Base-by-base conservation (phyloP, 2,329 filamentous ascomycete species). In the Diaporthe australafricana region DNA sequence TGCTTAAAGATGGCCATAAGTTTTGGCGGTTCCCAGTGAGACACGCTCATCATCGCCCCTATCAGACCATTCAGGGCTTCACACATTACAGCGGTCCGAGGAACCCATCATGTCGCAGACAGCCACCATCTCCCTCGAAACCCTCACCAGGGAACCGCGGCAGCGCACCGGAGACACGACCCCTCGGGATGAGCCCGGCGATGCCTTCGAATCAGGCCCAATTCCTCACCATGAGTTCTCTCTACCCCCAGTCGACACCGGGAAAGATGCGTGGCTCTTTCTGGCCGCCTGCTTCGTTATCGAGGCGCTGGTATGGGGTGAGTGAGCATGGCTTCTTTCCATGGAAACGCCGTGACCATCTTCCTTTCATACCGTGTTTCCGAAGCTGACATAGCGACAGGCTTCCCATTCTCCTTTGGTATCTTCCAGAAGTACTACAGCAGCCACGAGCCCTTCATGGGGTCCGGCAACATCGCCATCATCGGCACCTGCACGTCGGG, bases 371-470 rank as follows among this genome's bases (percentile, higher is more conserved):
- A 7, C 6, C 20, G 35, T 11, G 5, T 20, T n/a, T 32, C 16
- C 22, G 8, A 42, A 22, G 32, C 48, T 68, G 38, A 68, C 11
- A n/a, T 25, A 22, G 5, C 22, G 25, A 14, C 50, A 92, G 91
- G 91, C 1, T 92, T 93, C 70, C 89, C 90, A 0, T 90, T 91
- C 70, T 86, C 90, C 0, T 94, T 91, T 78, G 92, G 92, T 55
- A 86, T 94, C 32, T 94, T 94, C 77, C 91, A 93, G 75, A 86
- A 91, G 63, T 91, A 92, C 79, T 94, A 94, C 79, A 87, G 84
- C 48, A 87, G 83, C 1, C 85, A 91, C 72, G 84, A 85, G 7
- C 87, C 88, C 1, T 93, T 93, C 69, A 80, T 81, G 4, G 85
- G 85, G 2, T 84, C 85, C 0, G 82, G 84, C 30, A 82, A 85